A percentile compares a stretch with the other conserved stretches of the same genome.
phyloP scores from a whole-genome alignment of 2,329 filamentous ascomycete species.

The Aureobasidium sp. region DNA sequence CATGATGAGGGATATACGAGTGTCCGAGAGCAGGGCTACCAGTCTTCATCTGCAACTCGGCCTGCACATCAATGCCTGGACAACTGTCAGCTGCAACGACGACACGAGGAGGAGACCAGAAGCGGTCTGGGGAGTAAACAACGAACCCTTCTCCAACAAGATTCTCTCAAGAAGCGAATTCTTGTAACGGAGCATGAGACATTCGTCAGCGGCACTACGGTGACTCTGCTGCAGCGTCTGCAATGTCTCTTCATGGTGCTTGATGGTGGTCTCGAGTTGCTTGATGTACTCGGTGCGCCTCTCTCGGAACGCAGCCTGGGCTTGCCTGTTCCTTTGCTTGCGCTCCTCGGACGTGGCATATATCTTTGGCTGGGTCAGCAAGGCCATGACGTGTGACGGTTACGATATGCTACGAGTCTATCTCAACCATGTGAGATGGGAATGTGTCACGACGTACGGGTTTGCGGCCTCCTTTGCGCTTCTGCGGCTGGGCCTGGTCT shows the following conservation, averaged over 20 bases:
- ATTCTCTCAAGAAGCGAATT: slow-evolving; percentile 94
- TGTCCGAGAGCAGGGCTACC: slow-evolving; percentile 72
- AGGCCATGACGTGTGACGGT: slow-evolving; percentile 18
- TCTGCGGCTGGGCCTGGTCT: slow-evolving; percentile 50
- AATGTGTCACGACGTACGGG: slow-evolving; percentile 55
- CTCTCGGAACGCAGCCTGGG: slow-evolving; percentile 94
- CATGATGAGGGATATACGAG: slow-evolving; percentile 50
- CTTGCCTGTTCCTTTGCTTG: slow-evolving; percentile 94
- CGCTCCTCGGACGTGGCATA: slow-evolving; percentile 98
- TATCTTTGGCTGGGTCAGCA: slow-evolving; percentile 54
- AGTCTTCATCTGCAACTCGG: slow-evolving; percentile 86
- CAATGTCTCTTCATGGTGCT: slow-evolving; percentile 89
- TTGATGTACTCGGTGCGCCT: slow-evolving; percentile 98
- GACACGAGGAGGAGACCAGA: not conserved
- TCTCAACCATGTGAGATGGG: slow-evolving; percentile 1
- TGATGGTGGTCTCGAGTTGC: slow-evolving; percentile 94
- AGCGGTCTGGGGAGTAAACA: slow-evolving; percentile 13
- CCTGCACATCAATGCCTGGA: slow-evolving; percentile 89
- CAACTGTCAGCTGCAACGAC: not conserved
- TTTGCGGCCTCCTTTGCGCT: slow-evolving; percentile 95
- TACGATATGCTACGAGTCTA: slow-evolving; percentile 10
- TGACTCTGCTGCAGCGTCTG: slow-evolving; percentile 90
- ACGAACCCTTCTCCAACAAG: slow-evolving; percentile 80
- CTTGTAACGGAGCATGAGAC: slow-evolving; percentile 96
- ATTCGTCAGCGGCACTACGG: slow-evolving; percentile 89